Percentiles rank a stretch among this genome's conserved stretches.
These are phyloP conservation scores for Globisporangium rhizosaccharum DNA, from an alignment of 352 stramenopile species.

Conservation along the genomic window DNA sequence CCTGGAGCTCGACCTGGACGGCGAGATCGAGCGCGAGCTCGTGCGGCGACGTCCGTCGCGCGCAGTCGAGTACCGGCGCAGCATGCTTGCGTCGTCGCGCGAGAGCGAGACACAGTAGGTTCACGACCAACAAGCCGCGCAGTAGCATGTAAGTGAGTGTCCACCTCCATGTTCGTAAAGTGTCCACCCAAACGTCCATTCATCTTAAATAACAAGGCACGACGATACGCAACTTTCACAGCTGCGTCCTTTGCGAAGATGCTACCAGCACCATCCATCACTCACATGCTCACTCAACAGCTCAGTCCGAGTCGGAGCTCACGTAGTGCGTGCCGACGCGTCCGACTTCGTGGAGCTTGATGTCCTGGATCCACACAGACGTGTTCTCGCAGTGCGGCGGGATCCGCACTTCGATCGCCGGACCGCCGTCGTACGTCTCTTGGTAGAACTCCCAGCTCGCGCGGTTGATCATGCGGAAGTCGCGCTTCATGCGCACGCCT, in stretches of 20 bases:
- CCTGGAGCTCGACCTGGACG: constrained; percentile 57
- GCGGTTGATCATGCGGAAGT: constrained; percentile 81
- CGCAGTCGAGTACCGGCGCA: constrained; percentile 22
- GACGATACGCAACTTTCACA: too few species aligned
- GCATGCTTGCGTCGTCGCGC: not conserved
- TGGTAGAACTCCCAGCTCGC: constrained; percentile 75
- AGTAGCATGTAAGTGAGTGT: too few species aligned
- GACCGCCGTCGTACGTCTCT: constrained; percentile 59
- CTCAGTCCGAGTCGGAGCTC: constrained; percentile 33
- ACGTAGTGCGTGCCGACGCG: constrained; percentile 68
- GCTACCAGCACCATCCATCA: not conserved
- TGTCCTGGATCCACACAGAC: constrained; percentile 36
- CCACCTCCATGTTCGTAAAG: too few species aligned
- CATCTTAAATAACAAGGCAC: too few species aligned
- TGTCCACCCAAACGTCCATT: too few species aligned
- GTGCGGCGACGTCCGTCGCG: constrained; percentile 47
- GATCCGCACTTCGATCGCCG: constrained; percentile 65
- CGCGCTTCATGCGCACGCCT: constrained; percentile 53
- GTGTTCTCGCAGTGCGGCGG: constrained; percentile 48
- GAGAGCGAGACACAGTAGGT: not conserved
- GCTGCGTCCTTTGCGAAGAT: too few species aligned
- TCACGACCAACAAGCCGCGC: too few species aligned
- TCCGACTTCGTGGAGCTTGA: constrained; percentile 45
- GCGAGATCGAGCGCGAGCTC: constrained; percentile 69
- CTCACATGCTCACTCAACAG: not conserved